Evolutionary conservation across 2,329 filamentous ascomycete genomes (phyloP), one percentile per base, ranked within the genome.

Genomic region (Lachnellula arida): DNA sequence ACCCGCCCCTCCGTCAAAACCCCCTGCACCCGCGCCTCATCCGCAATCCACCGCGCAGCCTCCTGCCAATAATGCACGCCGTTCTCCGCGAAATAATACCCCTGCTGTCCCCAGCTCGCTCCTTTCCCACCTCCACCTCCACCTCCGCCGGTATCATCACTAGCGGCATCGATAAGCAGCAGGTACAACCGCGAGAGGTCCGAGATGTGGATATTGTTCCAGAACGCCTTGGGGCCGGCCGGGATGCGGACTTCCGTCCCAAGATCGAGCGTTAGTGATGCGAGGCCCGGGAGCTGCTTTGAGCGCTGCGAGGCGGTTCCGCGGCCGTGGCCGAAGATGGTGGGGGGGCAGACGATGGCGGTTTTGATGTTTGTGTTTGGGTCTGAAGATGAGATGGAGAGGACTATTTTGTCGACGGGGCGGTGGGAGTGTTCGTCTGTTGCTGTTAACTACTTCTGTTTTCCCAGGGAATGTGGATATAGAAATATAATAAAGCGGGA

Each of bases 41-140:
- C 76, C 1, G 80, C 82, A 55, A 89, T 75, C 65, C 73, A 74
- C 56, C 71, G 69, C 2, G 81, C 74, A 7, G 87, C 67, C 14
- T 88, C 81, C 5, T 80, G 78, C 86, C 86, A 91, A 23, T 72
- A 72, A 67, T 86, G 81, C 53, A 79, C 72, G 1, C 82, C 86
- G 61, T 79, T 81, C 68, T 87, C 83, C 7, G 79, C 76, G 59
- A 91, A 84, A 72, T 84, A 90, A 69, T 90, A 91, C 0, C 76
- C 86, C 35, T 80, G 70, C 0, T 70, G 70, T 1, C 85, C 85
- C 78, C 87, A 90, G 19, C 58, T 60, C 1, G 60, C 58, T 6
- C 19, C 2, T 19, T 19, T 19, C 19, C 19, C 19, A 25, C 49
- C 4, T 52, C 43, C 22, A 34, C 34, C 71, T 22, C 66, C 23